These are phyloP conservation scores for Boletus vermiculosoides DNA, from an alignment of 768 basidiomycete genomes.

Conservation along the genomic window DNA sequence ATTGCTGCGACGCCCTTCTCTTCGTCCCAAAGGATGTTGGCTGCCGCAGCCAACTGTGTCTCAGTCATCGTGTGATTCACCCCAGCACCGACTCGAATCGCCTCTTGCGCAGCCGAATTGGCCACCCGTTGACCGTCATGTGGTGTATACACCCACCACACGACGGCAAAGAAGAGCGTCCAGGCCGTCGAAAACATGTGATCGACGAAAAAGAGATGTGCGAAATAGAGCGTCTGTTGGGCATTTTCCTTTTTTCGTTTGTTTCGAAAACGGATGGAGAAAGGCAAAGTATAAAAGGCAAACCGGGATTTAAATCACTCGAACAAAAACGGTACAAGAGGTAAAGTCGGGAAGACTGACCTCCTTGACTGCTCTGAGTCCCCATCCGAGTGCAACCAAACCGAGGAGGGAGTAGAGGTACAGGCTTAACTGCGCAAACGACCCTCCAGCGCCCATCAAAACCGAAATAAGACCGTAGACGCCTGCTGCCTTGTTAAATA, in stretches of 20 bases:
- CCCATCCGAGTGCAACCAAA: slow-evolving; percentile 82
- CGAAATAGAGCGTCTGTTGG: slow-evolving; percentile 79
- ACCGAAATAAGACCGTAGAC: slow-evolving; percentile 94
- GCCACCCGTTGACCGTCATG: slow-evolving; percentile 83
- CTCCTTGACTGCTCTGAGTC: slow-evolving; percentile 78
- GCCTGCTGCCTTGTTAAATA: slow-evolving; percentile 97
- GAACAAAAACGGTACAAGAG: neutral
- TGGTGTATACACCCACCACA: slow-evolving; percentile 89
- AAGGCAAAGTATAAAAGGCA: neutral
- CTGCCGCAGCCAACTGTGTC: slow-evolving; percentile 66
- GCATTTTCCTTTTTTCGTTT: slow-evolving; percentile 71
- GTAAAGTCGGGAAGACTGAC: slow-evolving; percentile 45
- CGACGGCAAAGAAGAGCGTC: slow-evolving; percentile 87
- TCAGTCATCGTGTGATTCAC: slow-evolving; percentile 56
- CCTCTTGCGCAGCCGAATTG: slow-evolving; percentile 87
- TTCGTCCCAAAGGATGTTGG: slow-evolving; percentile 81
- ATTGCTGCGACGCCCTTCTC: slow-evolving; percentile 82
- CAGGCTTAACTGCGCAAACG: slow-evolving; percentile 87
- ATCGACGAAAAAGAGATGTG: slow-evolving; percentile 90
- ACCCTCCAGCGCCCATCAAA: slow-evolving; percentile 86
- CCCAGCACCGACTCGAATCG: slow-evolving; percentile 65
- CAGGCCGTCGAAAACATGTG: slow-evolving; percentile 87
- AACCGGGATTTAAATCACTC: slow-evolving; percentile 11
- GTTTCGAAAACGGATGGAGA: too few relatives aligned
- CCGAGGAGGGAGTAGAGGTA: slow-evolving; percentile 91